Percentiles rank a stretch among this genome's conserved stretches.
Conservation (phyloP, 257 asterid species). For the Solanum stenotomum region DNA sequence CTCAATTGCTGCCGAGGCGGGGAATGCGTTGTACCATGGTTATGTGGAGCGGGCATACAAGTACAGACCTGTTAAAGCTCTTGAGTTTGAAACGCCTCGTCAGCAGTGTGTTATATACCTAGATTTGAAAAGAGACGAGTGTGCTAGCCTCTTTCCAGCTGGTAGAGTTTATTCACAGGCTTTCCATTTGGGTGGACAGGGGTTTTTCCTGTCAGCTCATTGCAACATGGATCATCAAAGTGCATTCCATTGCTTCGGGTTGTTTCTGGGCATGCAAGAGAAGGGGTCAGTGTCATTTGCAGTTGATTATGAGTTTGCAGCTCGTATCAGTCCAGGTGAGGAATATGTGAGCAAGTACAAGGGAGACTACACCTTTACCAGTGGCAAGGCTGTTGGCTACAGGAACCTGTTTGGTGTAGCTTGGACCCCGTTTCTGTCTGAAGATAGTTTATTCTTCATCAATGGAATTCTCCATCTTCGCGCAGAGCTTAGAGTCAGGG, state of each 20-base stretch:
- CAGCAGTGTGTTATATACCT: slow-evolving; percentile 73
- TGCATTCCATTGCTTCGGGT: slow-evolving; percentile 58
- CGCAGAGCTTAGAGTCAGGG: slow-evolving; percentile 55
- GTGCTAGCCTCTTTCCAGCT: slow-evolving; percentile 48
- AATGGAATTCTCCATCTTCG: slow-evolving; percentile 70
- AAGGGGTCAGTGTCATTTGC: slow-evolving; percentile 48
- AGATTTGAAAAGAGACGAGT: slow-evolving; percentile 69
- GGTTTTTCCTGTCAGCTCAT: slow-evolving; percentile 74
- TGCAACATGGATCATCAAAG: slow-evolving; percentile 76
- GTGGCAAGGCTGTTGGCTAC: slow-evolving; percentile 72
- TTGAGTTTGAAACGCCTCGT: slow-evolving; percentile 61
- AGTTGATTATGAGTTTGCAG: slow-evolving; percentile 70
- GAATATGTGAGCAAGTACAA: slow-evolving; percentile 55
- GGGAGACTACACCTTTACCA: slow-evolving; percentile 52
- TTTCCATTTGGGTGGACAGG: slow-evolving; percentile 80
- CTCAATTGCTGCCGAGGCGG: slow-evolving; percentile 31
- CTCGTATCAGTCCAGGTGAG: slow-evolving; percentile 42
- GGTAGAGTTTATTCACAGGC: slow-evolving; percentile 77
- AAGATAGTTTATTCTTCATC: slow-evolving; percentile 53
- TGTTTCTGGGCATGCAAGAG: slow-evolving; percentile 79
- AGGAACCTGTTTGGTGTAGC: slow-evolving; percentile 51
- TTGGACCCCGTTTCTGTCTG: slow-evolving; percentile 61
- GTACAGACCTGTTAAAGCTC: slow-evolving; percentile 66
- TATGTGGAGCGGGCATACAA: slow-evolving; percentile 69
- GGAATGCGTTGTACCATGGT: slow-evolving; percentile 24